Evolutionary conservation across 805 yeast genomes (phyloP).

Genomic region (Candida andamanensis): DNA sequence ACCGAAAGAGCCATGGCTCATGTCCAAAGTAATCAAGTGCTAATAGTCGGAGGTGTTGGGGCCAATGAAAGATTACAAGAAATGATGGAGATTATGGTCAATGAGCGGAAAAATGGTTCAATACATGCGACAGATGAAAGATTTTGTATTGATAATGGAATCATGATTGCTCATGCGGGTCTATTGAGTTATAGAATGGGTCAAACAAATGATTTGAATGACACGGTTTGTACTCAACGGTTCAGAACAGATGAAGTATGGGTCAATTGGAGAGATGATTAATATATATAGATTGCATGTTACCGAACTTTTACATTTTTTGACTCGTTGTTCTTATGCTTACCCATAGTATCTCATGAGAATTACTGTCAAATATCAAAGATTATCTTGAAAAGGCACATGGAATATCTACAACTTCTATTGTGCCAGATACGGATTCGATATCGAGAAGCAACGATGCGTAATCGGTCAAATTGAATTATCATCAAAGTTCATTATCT

Average conservation of each 20-base stretch:
- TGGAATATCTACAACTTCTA: not conserved
- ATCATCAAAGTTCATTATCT: constrained; percentile 3
- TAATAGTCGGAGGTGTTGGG: constrained; percentile 98
- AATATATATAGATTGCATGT: constrained; percentile 2
- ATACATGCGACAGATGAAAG: constrained; percentile 94
- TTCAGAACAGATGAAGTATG: constrained; percentile 92
- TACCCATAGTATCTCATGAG: constrained; percentile 2
- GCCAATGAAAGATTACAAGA: constrained; percentile 86
- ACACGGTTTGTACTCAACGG: constrained; percentile 87
- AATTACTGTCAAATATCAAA: constrained; percentile 6
- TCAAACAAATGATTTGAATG: constrained; percentile 48
- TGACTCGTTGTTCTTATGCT: constrained; percentile 4
- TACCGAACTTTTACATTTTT: not conserved
- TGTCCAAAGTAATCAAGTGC: constrained; percentile 80
- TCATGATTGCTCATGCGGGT: constrained; percentile 99
- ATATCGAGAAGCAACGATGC: constrained; percentile 17
- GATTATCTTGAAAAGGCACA: constrained; percentile 5
- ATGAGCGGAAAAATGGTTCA: constrained; percentile 75
- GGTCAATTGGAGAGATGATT: constrained; percentile 81
- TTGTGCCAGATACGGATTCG: constrained; percentile 29
- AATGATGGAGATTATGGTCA: constrained; percentile 95
- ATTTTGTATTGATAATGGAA: constrained; percentile 96
- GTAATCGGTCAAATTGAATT: no score
- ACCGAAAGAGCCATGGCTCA: constrained; percentile 99
- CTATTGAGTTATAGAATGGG: constrained; percentile 82